phyloP scores from a whole-genome alignment of 129 eudicot species.

The Kitagawia praeruptora region DNA sequence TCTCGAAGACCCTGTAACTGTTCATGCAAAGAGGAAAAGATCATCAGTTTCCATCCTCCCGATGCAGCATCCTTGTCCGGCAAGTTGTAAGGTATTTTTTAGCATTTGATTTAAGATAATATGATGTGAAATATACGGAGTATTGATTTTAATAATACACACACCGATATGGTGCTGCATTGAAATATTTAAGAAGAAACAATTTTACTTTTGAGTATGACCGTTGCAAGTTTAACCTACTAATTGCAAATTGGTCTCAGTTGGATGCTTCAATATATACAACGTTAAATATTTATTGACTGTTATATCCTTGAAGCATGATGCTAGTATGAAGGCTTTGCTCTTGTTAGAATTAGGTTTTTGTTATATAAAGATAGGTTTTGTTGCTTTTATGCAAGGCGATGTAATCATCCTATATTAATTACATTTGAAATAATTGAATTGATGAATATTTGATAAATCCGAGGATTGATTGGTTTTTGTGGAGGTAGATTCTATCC shows the following conservation, averaged over 20 bases:
- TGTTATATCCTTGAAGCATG: neutral
- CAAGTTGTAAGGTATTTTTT: neutral
- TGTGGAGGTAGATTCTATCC: neutral
- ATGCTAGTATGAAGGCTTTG: neutral
- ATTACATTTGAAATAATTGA: neutral
- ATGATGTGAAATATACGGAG: neutral
- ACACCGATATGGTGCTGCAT: no score
- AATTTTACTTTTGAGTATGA: neutral
- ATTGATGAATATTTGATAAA: neutral
- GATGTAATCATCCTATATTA: neutral
- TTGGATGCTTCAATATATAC: neutral
- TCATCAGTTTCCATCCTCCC: slow-evolving; percentile 12
- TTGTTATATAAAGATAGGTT: neutral
- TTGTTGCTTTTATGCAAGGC: neutral
- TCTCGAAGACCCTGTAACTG: slow-evolving; percentile 8
- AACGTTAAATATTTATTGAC: neutral
- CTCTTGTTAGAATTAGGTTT: neutral
- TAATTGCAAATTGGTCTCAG: neutral
- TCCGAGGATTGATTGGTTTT: neutral
- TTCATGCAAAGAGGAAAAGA: slow-evolving; percentile 8
- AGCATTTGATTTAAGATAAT: neutral
- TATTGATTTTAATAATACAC: neutral
- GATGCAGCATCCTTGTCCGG: slow-evolving; percentile 21
- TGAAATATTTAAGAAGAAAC: neutral
- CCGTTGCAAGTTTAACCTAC: neutral